phyloP scores from a whole-genome alignment of 441 rosid genomes.

The Aleurites moluccanus region DNA sequence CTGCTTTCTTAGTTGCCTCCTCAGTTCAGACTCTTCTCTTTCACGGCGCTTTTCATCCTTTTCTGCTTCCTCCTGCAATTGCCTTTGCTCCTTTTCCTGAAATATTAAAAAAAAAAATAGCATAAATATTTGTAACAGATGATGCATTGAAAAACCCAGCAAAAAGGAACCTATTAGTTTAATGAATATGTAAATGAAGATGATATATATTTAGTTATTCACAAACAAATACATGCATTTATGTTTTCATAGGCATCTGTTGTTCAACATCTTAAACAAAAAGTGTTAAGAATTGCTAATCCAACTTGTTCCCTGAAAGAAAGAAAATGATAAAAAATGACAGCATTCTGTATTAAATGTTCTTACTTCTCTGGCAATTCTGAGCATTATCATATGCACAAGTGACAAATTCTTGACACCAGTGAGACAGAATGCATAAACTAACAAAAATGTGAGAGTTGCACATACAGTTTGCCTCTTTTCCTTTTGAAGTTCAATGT shows the following conservation, averaged over 20 bases:
- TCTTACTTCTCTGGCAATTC: background rate
- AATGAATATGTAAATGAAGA: background rate
- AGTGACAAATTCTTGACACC: background rate
- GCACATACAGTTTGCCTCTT: slow-evolving; percentile 54
- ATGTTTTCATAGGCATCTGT: background rate
- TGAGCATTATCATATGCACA: background rate
- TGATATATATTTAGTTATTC: background rate
- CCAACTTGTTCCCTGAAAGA: background rate
- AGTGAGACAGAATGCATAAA: background rate
- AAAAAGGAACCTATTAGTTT: background rate
- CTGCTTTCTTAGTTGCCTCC: slow-evolving; percentile 59
- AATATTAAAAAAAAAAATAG: slow-evolving; percentile 2
- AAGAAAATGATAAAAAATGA: background rate
- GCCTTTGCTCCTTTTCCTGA: slow-evolving; percentile 75
- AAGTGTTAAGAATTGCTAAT: background rate
- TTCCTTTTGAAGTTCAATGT: slow-evolving; percentile 62
- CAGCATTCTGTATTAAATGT: no score
- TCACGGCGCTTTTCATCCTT: slow-evolving; percentile 58
- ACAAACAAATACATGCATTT: no score
- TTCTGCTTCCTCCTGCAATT: slow-evolving; percentile 58
- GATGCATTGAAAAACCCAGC: background rate
- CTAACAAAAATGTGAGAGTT: background rate
- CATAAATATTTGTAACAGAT: background rate
- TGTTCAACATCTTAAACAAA: background rate
- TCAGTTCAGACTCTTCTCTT: slow-evolving; percentile 62